Conservation (phyloP, 306 rosid species). For the Datisca glomerata region DNA sequence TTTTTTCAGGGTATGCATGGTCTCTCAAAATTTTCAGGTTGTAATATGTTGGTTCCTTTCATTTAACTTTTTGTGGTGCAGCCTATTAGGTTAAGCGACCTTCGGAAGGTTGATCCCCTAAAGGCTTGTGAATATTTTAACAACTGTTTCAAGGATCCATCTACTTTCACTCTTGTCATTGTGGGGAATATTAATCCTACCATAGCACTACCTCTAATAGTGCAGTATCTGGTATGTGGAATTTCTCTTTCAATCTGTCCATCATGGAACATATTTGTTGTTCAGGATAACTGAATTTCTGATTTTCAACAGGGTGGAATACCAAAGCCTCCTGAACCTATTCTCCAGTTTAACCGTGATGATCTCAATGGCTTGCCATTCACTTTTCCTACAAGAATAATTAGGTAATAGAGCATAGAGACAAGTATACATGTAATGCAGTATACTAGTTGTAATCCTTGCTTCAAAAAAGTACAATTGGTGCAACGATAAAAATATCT, state of each 20-base stretch:
- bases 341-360: slow-evolving; percentile 65
- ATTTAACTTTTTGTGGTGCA: slow-evolving; percentile 31
- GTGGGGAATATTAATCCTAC: slow-evolving; percentile 80
- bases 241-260: slow-evolving; percentile 10
- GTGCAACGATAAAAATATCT: too few species aligned
- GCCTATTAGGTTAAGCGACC: slow-evolving; percentile 75
- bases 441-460: too few species aligned
- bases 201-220: slow-evolving; percentile 75
- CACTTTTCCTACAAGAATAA: slow-evolving; percentile 51
- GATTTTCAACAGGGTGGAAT: slow-evolving; percentile 71
- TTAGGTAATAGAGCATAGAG: slow-evolving; percentile 47
- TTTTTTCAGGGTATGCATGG: slow-evolving; percentile 66
- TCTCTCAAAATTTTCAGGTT: background rate
- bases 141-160: slow-evolving; percentile 88
- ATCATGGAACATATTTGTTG: slow-evolving; percentile 10
- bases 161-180: slow-evolving; percentile 73
- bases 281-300: slow-evolving; percentile 14
- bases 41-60: background rate
- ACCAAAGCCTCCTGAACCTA: slow-evolving; percentile 65
- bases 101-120: slow-evolving; percentile 69
- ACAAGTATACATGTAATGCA: too few species aligned
- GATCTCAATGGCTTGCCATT: slow-evolving; percentile 83
- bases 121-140: slow-evolving; percentile 94
- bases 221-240: slow-evolving; percentile 76
- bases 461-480: too few species aligned